Evolutionary conservation across 2,329 filamentous ascomycete genomes (phyloP), one percentile per base, ranked within the genome.

Genomic region (Stachybotrys elegans): DNA sequence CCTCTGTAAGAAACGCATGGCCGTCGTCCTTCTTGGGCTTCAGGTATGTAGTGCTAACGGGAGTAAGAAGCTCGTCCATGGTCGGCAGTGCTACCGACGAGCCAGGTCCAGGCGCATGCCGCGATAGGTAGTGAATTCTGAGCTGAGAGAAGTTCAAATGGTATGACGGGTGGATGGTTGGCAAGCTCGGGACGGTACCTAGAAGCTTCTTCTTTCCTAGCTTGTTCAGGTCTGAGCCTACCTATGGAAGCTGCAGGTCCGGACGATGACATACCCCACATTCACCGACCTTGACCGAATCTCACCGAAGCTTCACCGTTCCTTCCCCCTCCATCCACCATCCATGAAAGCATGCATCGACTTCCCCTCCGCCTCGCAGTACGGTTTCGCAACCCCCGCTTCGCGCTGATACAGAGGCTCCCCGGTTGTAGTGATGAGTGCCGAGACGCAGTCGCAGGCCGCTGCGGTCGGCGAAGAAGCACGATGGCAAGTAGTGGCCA

Each of bases 61-160:
- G 76, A 9, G 68, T 77, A 46, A 82, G 62, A 21, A 83, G 61
- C 22, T 71, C 71, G 44, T 80, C 78, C 79, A 83, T 83, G 22
- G 40, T 40, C 8, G n/a, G n/a, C 31, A 16, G 31, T 6, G 17
- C 25, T 29, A n/a, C n/a, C n/a, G n/a, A n/a, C n/a, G n/a, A n/a
- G n/a, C n/a, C n/a, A n/a, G 5, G 29, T 13, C 14, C 17, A 32
- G 29, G 14, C 17, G 29, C 29, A 32, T 13, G 5, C 6, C 17
- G 5, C 11, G 5, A 5, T 12, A 32, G 29, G 29, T 12, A 32
- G 6, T 16, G 17, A n/a, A n/a, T 32, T 16, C 12, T 6, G 29
- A 6, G 14, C 14, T 13, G 12, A 5, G 29, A 12, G 17, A 32
- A 32, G 29, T 32, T 6, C 6, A 32, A n/a, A 16, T 13, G 5